Base-by-base conservation (phyloP, 805 yeast species). In the Yamadazyma sp. region DNA sequence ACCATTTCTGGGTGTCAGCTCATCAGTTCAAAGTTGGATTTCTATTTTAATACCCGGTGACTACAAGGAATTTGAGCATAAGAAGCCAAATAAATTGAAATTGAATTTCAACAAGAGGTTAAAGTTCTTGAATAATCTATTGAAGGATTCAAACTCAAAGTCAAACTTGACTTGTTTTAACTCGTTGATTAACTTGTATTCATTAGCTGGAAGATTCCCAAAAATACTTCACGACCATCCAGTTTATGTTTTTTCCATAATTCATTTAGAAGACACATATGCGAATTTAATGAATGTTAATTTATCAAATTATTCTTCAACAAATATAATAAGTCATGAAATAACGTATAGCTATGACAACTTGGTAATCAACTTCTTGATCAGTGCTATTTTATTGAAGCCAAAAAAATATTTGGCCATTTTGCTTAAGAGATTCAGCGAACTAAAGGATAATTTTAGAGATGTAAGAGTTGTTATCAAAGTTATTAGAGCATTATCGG, bases 31-130 rank as follows among this genome's bases (percentile, higher is more conserved):
- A 30, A 53, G 61, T 9, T 64, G 69, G 69, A 43, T 58, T 18
- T 49, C 60, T 3, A 33, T 59, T 20, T 35, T 62, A 14, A 62
- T 66, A 30, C 49, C 64, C 4, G 52, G 59, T 13, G 71, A 65
- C 35, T 64, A 62, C 37, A 43, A 40, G 10, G 68, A 63, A 35
- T 43, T 55, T n/a, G 54, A 50, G 16, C 9, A 22, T 11, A 52
- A 36, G 27, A 52, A 51, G 27, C 60, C 65, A 15, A 53, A 55
- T 36, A 61, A 56, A 35, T 44, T 59, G 16, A 60, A 53, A 33
- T 42, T 55, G 20, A 53, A 58, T 4, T 61, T 63, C 48, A 65
- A 65, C 40, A 66, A 58, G 42, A 46, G 71, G 27, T 44, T 61
- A 15, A 60, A 55, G 26, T 67, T 55, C 40, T 43, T 66, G 16